phyloP scores from a whole-genome alignment of 2,329 filamentous ascomycete genomes.

The Coleophoma cylindrospora region DNA sequence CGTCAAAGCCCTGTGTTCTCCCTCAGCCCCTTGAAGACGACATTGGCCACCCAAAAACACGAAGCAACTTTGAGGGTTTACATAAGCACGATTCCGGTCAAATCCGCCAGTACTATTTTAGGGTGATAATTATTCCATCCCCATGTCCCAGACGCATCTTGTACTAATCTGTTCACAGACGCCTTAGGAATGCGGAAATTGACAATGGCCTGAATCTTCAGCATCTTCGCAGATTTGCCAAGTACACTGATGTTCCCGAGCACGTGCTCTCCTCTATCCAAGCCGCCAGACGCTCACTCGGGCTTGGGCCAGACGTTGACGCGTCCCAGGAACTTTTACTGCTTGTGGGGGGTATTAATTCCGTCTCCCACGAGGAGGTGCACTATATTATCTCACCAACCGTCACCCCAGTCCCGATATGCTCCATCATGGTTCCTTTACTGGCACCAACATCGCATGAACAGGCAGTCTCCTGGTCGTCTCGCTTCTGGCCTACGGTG shows the following conservation, averaged over 20 bases:
- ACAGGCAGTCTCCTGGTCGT: slow-evolving; percentile 70
- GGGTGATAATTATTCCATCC: slow-evolving; percentile 45
- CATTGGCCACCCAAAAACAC: slow-evolving; percentile 55
- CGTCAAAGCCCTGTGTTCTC: background rate
- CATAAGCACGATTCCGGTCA: slow-evolving; percentile 67
- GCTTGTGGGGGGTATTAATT: slow-evolving; percentile 42
- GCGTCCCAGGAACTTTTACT: slow-evolving; percentile 35
- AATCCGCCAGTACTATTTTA: slow-evolving; percentile 66
- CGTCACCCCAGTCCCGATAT: slow-evolving; percentile 38
- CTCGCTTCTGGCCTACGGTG: slow-evolving; percentile 76
- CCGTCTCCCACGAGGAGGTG: slow-evolving; percentile 50
- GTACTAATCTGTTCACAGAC: slow-evolving; percentile 39
- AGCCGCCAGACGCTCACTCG: slow-evolving; percentile 42
- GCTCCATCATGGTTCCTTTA: slow-evolving; percentile 59
- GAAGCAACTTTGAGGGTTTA: slow-evolving; percentile 58
- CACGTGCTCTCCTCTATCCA: slow-evolving; percentile 52
- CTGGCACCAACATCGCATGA: slow-evolving; percentile 70
- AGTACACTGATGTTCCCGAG: slow-evolving; percentile 61
- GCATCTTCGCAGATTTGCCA: slow-evolving; percentile 73
- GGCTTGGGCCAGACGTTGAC: slow-evolving; percentile 53
- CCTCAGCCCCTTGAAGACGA: slow-evolving; percentile 59
- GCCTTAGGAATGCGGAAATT: slow-evolving; percentile 48
- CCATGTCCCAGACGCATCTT: slow-evolving; percentile 5
- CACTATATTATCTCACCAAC: slow-evolving; percentile 38
- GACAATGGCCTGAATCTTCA: slow-evolving; percentile 60